A percentile compares a stretch with the other conserved stretches of the same genome.
phyloP scores from a whole-genome alignment of 2,329 filamentous ascomycete genomes.

The Capronia coronata region DNA sequence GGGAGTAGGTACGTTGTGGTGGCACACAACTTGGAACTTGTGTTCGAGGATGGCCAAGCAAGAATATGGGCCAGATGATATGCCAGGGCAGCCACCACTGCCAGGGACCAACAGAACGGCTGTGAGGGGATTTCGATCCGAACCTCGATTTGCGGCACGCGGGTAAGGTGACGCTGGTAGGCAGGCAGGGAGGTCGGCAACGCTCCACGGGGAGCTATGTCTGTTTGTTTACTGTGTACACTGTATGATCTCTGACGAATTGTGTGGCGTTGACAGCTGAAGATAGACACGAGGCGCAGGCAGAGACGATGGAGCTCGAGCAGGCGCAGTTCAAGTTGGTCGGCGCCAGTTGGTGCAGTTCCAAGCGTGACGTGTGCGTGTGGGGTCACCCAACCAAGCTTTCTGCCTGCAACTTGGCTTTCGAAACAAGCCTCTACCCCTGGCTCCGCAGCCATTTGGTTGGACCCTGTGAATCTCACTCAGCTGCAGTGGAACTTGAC shows the following conservation, averaged over 20 bases:
- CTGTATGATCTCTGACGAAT: too few species aligned
- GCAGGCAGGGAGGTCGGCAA: too few species aligned
- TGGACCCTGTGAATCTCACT: background rate
- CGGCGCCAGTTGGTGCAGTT: background rate
- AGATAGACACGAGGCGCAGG: background rate
- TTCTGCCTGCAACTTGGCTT: conserved; percentile 1
- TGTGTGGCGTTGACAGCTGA: background rate
- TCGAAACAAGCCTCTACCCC: conserved; percentile 9
- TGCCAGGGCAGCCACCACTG: background rate
- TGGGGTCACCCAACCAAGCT: background rate
- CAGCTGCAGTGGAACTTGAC: background rate
- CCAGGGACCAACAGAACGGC: background rate
- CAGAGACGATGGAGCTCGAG: background rate
- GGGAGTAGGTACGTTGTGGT: too few species aligned
- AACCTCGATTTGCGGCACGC: background rate
- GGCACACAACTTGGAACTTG: too few species aligned
- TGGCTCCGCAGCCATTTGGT: background rate
- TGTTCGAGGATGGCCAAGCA: too few species aligned
- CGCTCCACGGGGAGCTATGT: too few species aligned
- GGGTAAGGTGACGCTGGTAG: too few species aligned
- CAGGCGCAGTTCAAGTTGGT: background rate
- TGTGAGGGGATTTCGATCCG: background rate
- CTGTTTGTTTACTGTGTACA: too few species aligned
- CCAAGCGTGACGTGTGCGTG: conserved; percentile 2
- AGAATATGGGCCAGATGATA: background rate